phyloP scores from a whole-genome alignment of 2,329 filamentous ascomycete species.

The Penicillium sp. region DNA sequence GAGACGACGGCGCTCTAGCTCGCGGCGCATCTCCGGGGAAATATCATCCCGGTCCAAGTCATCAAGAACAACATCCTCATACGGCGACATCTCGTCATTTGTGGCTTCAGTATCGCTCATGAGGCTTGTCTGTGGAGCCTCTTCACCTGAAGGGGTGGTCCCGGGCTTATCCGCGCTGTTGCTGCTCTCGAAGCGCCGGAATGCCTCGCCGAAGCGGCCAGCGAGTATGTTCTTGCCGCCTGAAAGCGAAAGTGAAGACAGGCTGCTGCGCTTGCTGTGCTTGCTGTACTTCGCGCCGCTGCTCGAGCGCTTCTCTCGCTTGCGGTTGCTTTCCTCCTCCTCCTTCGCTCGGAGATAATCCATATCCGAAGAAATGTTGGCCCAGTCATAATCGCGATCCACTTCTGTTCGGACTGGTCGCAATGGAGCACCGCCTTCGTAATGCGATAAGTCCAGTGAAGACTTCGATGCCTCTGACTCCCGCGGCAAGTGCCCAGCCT shows the following conservation, averaged over 20 bases:
- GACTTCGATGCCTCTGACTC: slow-evolving; percentile 68
- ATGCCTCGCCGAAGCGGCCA: slow-evolving; percentile 89
- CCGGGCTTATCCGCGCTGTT: slow-evolving; percentile 42
- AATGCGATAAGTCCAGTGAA: slow-evolving; percentile 40
- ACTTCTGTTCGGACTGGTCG: slow-evolving; percentile 40
- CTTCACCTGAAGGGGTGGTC: slow-evolving; percentile 46
- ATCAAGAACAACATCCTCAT: slow-evolving; percentile 55
- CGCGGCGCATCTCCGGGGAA: slow-evolving; percentile 85
- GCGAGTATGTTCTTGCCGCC: slow-evolving; percentile 82
- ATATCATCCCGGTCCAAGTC: slow-evolving; percentile 71
- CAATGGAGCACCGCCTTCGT: slow-evolving; percentile 41
- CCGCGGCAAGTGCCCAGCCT: slow-evolving; percentile 81
- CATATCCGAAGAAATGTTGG: slow-evolving; percentile 75
- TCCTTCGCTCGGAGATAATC: slow-evolving; percentile 82
- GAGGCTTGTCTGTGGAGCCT: slow-evolving; percentile 60
- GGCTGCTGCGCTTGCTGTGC: slow-evolving; percentile 72
- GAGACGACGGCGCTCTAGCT: slow-evolving; percentile 80
- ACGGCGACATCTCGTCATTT: slow-evolving; percentile 53
- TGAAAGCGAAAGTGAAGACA: slow-evolving; percentile 69
- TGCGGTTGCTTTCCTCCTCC: slow-evolving; percentile 61
- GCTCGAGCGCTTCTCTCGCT: slow-evolving; percentile 59
- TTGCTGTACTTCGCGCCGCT: slow-evolving; percentile 69
- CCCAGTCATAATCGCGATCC: slow-evolving; percentile 43
- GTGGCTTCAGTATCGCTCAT: slow-evolving; percentile 72
- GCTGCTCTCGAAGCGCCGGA: slow-evolving; percentile 81